Conservation (phyloP, 2,329 filamentous ascomycete species). For the Fusarium sp. region DNA sequence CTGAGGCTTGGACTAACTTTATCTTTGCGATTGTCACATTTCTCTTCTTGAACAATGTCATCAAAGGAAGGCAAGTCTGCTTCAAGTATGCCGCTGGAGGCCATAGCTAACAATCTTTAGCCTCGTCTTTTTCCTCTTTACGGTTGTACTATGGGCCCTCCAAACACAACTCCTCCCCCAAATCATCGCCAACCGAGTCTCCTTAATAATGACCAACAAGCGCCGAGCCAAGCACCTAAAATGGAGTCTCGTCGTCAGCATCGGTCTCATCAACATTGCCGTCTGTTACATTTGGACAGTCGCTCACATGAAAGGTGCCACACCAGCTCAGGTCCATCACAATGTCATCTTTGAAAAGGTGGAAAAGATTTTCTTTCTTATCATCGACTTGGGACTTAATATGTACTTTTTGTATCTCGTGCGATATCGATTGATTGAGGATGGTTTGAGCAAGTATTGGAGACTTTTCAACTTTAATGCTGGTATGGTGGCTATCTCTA, state of each 20-base stretch:
- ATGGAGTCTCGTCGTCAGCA: conserved; percentile 47
- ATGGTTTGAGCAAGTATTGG: conserved; percentile 60
- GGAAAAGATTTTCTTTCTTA: conserved; percentile 57
- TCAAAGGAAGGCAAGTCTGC: conserved; percentile 17
- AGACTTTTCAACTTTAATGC: conserved; percentile 58
- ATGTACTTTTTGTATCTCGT: conserved; percentile 58
- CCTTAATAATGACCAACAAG: conserved; percentile 52
- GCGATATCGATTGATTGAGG: conserved; percentile 55
- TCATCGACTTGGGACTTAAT: conserved; percentile 59
- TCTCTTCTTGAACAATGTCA: conserved; percentile 36
- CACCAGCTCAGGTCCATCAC: conserved; percentile 6
- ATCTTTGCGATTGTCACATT: conserved; percentile 41
- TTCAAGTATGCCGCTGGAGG: accelerated
- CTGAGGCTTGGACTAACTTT: conserved; percentile 40
- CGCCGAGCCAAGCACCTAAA: conserved; percentile 48
- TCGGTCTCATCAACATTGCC: conserved; percentile 50
- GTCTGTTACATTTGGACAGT: conserved; percentile 54
- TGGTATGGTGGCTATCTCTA: conserved; percentile 56
- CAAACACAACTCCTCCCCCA: conserved; percentile 54
- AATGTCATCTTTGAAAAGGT: conserved; percentile 40
- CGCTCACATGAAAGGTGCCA: conserved; percentile 42
- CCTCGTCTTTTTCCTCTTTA: conserved; percentile 17
- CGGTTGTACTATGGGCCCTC: conserved; percentile 30
- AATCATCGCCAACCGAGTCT: conserved; percentile 56
- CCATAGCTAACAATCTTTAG: background rate